Percentiles rank a stretch among this genome's conserved stretches.
Conservation (phyloP, 345 rosid genomes). For the Sonneratia caseolaris region DNA sequence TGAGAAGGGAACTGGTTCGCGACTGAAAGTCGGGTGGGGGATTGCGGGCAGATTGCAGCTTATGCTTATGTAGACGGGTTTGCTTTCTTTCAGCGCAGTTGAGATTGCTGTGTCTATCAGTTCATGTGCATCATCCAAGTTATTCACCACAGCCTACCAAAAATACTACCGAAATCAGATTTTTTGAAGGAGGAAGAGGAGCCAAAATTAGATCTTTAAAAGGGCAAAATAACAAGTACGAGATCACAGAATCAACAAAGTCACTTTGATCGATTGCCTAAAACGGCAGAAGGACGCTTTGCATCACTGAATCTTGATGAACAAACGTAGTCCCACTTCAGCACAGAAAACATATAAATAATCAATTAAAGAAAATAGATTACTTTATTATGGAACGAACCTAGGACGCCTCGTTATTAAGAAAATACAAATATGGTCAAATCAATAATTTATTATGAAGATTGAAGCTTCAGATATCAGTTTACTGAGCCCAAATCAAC, state of each 20-base stretch:
- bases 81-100: constrained; percentile 70
- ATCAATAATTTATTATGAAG: neutral
- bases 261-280: neutral
- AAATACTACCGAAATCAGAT: neutral
- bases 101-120: constrained; percentile 65
- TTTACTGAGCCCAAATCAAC: neutral
- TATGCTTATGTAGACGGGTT: constrained; percentile 70
- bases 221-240: neutral
- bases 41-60: constrained; percentile 60
- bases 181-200: no score
- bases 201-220: neutral
- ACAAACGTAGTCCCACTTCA: neutral
- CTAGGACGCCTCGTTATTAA: neutral
- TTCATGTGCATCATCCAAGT: constrained; percentile 76
- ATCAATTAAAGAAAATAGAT: neutral
- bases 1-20: constrained; percentile 54
- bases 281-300: neutral
- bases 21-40: constrained; percentile 65
- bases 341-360: neutral
- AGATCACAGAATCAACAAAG: neutral
- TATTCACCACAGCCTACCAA: constrained; percentile 58
- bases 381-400: neutral
- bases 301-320: neutral
- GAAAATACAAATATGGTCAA: neutral
- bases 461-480: neutral